Evolutionary conservation across 2,329 filamentous ascomycete genomes (phyloP), one percentile per base, ranked within the genome.

Genomic region (Diaporthe helianthi): DNA sequence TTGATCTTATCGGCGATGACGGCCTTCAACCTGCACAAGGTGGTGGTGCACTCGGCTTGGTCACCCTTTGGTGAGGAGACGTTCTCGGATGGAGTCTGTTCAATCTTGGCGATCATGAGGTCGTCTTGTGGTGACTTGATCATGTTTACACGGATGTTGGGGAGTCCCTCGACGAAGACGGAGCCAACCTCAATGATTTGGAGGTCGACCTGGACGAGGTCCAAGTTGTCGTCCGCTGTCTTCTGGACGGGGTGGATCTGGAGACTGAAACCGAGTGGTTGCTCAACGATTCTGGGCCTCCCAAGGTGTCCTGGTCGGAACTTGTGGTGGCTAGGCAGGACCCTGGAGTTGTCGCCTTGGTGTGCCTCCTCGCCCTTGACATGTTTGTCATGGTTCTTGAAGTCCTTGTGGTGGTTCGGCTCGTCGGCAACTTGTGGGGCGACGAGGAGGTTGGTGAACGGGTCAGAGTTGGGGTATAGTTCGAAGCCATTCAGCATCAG

Each of bases 401-500:
- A 68, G 52, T 67, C 64, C 24, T 69, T 68, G 74, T 75, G 46
- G 74, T 76, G 44, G 74, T 76, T 64, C 53, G 69, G 64, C 71
- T 76, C 70, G 51, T 83, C 80, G 49, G 82, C 78, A 41, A 83
- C 74, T 67, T 88, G 82, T 15, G 79, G 74, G 13, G 86, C 86
- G 7, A 76, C 79, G 46, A 89, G 79, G 10, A 78, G 78, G 58
- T 79, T 78, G 72, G 76, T 76, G 76, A 83, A 80, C 1, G 83
- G 81, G 75, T 86, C 80, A 72, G 86, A 77, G 64, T 82, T 78
- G 19, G 87, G 86, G 73, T 89, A 92, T 22, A 92, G 80, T 74
- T 88, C 85, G 71, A 86, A 84, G 69, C 84, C 87, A 77, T 91
- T 91, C 69, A 91, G 74, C 46, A 87, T 75, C 31, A 92, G 80